phyloP scores from a whole-genome alignment of 805 yeast genomes.

The Scheffersomyces lignosus region DNA sequence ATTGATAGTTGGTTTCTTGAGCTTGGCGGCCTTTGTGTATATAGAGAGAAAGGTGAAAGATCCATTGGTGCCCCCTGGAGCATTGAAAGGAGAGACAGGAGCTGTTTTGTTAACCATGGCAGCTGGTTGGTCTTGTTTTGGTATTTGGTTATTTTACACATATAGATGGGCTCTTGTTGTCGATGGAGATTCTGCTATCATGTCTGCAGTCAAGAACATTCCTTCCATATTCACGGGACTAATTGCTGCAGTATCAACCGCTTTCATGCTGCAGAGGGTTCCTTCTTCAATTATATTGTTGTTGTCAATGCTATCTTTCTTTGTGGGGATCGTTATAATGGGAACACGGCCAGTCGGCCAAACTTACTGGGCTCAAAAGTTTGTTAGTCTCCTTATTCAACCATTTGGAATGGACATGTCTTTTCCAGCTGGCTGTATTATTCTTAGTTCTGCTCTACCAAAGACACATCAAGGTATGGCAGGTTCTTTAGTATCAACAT shows the following conservation, averaged over 20 bases:
- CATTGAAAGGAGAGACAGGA: conserved; percentile 42
- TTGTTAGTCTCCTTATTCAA: conserved; percentile 37
- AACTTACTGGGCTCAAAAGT: conserved; percentile 5
- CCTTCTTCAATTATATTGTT: conserved; percentile 50
- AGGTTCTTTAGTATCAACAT: conserved; percentile 66
- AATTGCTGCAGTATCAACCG: conserved; percentile 52
- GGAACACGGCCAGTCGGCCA: conserved; percentile 54
- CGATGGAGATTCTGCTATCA: conserved; percentile 37
- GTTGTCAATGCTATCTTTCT: conserved; percentile 51
- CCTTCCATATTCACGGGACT: conserved; percentile 53
- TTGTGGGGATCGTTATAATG: conserved; percentile 53
- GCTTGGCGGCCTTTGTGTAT: conserved; percentile 36
- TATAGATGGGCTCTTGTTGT: conserved; percentile 46
- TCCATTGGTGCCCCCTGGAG: conserved; percentile 56
- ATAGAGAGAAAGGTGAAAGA: conserved; percentile 27
- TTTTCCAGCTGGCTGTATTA: conserved; percentile 68
- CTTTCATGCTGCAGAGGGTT: conserved; percentile 41
- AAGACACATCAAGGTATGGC: conserved; percentile 70
- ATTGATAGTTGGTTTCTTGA: conserved; percentile 38
- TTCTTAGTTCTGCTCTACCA: conserved; percentile 58
- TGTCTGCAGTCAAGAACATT: conserved; percentile 36
- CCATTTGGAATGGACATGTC: conserved; percentile 76
- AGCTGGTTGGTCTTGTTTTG: conserved; percentile 75
- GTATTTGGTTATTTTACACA: conserved; percentile 60
- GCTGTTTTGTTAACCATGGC: conserved; percentile 50